Base-by-base conservation (phyloP, 176 grass and related monocot species). In the Saccharum spontaneum region DNA sequence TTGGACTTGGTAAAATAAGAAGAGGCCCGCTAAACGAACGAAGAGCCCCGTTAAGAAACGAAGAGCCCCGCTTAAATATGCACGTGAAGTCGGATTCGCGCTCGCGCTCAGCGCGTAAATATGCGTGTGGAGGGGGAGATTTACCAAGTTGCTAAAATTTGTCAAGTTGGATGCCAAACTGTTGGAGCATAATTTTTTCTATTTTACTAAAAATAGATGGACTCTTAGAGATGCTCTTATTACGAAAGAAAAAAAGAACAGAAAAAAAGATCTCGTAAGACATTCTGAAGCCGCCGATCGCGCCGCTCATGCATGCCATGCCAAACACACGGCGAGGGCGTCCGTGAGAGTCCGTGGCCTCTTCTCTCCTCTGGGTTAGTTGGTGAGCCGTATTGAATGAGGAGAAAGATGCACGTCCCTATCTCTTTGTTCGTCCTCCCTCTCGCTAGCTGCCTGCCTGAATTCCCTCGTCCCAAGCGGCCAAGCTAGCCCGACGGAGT, bases 381-480 rank as follows among this genome's bases (percentile, higher is more conserved):
- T 70, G 70, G 77, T 31, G 40, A 71, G 64, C 54, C 83, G 72
- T 66, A 24, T 77, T 82, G 60, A 78, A 78, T 22, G 7, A 23
- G 65, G 63, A 71, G 26, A 59, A 16, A 41, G 54, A 79, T 8
- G 77, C 50, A 17, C 77, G 20, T 81, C 54, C 67, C 45, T n/a
- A 73, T 83, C 46, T 50, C 6, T 36, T 36, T 7, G 5, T 24
- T 15, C 15, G 15, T 52, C 50, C 6, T 24, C 22, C 13, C 55
- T 3, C 57, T 61, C 8, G 54, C 54, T 59, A 0, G 10, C 61
- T 10, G 22, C 22, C 55, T 60, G 55, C 55, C 55, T 23, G n/a
- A 26, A 61, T 61, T 61, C 59, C 59, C 22, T 60, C 57, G 7
- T 61, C 57, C 57, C 10, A 28, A 26, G 23, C 10, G 10, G 22